A percentile compares a stretch with the other conserved stretches of the same genome.
Conservation (phyloP, 2,329 filamentous ascomycete genomes). For the Tolypocladium tropicale region DNA sequence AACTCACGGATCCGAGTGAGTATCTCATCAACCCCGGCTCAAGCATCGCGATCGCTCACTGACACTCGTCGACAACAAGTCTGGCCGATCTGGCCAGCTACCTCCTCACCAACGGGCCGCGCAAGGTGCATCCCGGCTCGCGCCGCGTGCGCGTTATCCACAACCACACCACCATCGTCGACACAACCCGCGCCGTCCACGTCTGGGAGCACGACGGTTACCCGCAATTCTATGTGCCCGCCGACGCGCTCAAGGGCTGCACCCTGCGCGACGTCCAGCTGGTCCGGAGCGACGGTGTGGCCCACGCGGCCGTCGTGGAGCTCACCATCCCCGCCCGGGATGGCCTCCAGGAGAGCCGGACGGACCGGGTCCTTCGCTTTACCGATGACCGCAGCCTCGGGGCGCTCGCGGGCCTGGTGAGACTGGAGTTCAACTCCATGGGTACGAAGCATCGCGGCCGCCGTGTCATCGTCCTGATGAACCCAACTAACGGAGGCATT, state of each 20-base stretch:
- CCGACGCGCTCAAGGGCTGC: constrained; percentile 16
- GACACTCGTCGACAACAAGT: constrained; percentile 4
- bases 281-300: constrained; percentile 14
- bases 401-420: constrained; percentile 19
- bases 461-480: too few species aligned
- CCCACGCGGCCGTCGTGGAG: constrained; percentile 17
- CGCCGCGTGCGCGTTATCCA: constrained; percentile 23
- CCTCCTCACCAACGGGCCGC: constrained; percentile 16
- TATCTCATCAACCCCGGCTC: not conserved
- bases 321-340: constrained; percentile 16
- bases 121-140: constrained; percentile 11
- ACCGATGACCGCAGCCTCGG: constrained; percentile 24
- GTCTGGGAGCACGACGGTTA: constrained; percentile 39
- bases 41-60: not conserved
- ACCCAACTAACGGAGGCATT: not conserved
- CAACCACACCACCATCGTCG: constrained; percentile 21
- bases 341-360: constrained; percentile 12
- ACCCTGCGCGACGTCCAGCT: constrained; percentile 14
- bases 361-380: constrained; percentile 28
- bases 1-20: constrained; percentile 7
- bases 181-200: constrained; percentile 24
- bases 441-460: constrained; percentile 10
- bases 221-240: constrained; percentile 33
- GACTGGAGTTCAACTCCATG: constrained; percentile 24
- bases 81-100: constrained; percentile 15